Conservation (phyloP, 164 flowering plant genomes). For the Tetrastigma voinierianum region DNA sequence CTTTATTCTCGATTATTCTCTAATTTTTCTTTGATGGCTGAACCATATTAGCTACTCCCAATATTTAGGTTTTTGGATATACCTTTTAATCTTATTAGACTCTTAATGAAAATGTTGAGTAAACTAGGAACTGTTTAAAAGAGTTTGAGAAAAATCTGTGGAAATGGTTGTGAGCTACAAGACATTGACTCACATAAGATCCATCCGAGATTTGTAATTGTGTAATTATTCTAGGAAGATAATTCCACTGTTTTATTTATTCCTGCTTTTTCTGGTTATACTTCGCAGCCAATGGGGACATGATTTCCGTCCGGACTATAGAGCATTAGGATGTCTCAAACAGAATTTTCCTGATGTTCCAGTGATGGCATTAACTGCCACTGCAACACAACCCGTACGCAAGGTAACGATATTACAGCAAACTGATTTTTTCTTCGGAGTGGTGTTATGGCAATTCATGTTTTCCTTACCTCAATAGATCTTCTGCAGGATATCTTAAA, state of each 20-base stretch:
- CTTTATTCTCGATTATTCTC: too few relatives aligned
- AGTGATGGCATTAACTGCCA: slow-evolving; percentile 96
- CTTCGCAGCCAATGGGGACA: slow-evolving; percentile 95
- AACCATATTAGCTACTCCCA: too few relatives aligned
- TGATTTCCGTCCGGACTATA: slow-evolving; percentile 97
- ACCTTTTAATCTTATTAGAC: too few relatives aligned
- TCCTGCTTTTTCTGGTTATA: slow-evolving; percentile 8
- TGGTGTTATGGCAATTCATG: slow-evolving; percentile 2
- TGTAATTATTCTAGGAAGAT: neutral
- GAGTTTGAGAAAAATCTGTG: too few relatives aligned
- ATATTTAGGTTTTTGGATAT: too few relatives aligned
- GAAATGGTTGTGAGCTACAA: too few relatives aligned
- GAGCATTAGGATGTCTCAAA: slow-evolving; percentile 85
- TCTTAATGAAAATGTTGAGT: too few relatives aligned
- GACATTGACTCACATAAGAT: neutral
- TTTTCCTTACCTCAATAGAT: slow-evolving; percentile 6
- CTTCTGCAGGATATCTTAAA: slow-evolving; percentile 73
- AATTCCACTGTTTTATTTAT: neutral
- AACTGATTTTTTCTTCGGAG: neutral
- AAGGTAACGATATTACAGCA: slow-evolving; percentile 39
- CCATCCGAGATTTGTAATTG: neutral
- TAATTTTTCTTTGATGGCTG: too few relatives aligned
- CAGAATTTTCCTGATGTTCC: slow-evolving; percentile 83
- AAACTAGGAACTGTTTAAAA: too few relatives aligned
- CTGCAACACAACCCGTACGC: slow-evolving; percentile 85